These are phyloP conservation scores for Rachicladosporium sp. DNA, from an alignment of 2,329 filamentous ascomycete genomes.

Conservation along the genomic window DNA sequence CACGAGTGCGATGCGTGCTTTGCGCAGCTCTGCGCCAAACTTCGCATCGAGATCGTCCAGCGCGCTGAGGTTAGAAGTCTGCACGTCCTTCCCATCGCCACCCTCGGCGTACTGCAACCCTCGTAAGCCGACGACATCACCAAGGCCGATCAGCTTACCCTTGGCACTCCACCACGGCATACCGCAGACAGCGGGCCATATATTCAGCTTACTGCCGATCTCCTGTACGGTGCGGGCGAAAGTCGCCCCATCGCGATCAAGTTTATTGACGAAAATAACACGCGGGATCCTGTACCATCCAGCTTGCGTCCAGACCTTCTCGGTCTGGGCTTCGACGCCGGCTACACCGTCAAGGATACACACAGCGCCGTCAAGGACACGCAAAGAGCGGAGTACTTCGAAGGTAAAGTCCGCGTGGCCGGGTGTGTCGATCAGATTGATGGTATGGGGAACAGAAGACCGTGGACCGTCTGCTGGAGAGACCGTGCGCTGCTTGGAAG, in stretches of 20 bases:
- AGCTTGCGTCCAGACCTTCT: slow-evolving; percentile 89
- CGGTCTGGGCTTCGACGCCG: slow-evolving; percentile 91
- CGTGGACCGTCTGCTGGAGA: slow-evolving; percentile 23
- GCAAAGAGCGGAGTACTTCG: slow-evolving; percentile 81
- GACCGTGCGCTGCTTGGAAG: slow-evolving; percentile 1
- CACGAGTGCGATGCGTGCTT: slow-evolving; percentile 64
- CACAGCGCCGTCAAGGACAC: slow-evolving; percentile 80
- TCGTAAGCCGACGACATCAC: slow-evolving; percentile 65
- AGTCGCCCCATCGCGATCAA: slow-evolving; percentile 68
- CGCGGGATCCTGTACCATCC: slow-evolving; percentile 75
- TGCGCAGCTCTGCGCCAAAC: slow-evolving; percentile 55
- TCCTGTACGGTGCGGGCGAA: slow-evolving; percentile 81
- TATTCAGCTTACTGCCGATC: slow-evolving; percentile 64
- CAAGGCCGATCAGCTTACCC: slow-evolving; percentile 68
- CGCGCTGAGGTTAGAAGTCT: slow-evolving; percentile 42
- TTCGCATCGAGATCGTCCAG: slow-evolving; percentile 36
- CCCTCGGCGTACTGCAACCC: slow-evolving; percentile 62
- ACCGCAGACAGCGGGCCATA: slow-evolving; percentile 84
- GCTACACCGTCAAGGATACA: slow-evolving; percentile 87
- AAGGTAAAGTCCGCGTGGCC: slow-evolving; percentile 97
- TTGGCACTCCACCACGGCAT: slow-evolving; percentile 80
- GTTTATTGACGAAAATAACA: slow-evolving; percentile 71
- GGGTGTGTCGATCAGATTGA: slow-evolving; percentile 92
- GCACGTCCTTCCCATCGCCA: slow-evolving; percentile 47
- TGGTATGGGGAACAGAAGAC: slow-evolving; percentile 49